These are phyloP conservation scores for Leccinum sublutescens DNA, from an alignment of 768 basidiomycete genomes.

Conservation along the genomic window DNA sequence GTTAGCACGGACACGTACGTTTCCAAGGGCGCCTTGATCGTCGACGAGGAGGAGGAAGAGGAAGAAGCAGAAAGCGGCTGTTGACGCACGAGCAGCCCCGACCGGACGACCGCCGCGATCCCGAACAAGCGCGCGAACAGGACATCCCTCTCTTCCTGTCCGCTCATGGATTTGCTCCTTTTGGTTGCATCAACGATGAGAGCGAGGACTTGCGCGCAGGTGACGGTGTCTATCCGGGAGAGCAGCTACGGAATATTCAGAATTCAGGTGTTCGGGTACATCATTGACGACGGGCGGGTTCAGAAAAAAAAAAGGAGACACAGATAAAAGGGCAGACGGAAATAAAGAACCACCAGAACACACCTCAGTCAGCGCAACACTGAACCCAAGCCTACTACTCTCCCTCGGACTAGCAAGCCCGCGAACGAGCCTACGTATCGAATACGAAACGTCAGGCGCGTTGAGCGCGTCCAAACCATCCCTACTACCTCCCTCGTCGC, in stretches of 20 bases:
- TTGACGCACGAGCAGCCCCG: constrained; percentile 71
- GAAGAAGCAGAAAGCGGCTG: constrained; percentile 44
- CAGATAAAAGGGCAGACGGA: not conserved
- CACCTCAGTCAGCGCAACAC: constrained; percentile 94
- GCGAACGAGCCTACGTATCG: constrained; percentile 80
- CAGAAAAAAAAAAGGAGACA: not conserved
- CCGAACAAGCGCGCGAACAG: constrained; percentile 94
- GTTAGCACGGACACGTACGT: constrained; percentile 58
- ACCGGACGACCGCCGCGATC: constrained; percentile 79
- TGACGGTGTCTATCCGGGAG: constrained; percentile 72
- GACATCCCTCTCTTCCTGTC: constrained; percentile 90
- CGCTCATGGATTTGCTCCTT: constrained; percentile 71
- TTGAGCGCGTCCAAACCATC: constrained; percentile 66
- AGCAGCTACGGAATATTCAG: constrained; percentile 55
- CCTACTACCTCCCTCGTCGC: constrained; percentile 6
- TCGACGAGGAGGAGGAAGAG: constrained; percentile 34
- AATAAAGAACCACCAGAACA: constrained; percentile 18
- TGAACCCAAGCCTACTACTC: constrained; percentile 91
- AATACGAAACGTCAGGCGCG: constrained; percentile 91
- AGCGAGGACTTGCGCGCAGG: constrained; percentile 72
- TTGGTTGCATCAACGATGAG: constrained; percentile 73
- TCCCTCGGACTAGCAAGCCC: constrained; percentile 92
- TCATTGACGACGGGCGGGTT: not conserved
- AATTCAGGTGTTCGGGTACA: too few relatives aligned
- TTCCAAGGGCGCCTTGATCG: constrained; percentile 40